Evolutionary conservation across 2,329 filamentous ascomycete species (phyloP), one percentile per base, ranked within the genome.

Genomic region (Fusarium napiforme): DNA sequence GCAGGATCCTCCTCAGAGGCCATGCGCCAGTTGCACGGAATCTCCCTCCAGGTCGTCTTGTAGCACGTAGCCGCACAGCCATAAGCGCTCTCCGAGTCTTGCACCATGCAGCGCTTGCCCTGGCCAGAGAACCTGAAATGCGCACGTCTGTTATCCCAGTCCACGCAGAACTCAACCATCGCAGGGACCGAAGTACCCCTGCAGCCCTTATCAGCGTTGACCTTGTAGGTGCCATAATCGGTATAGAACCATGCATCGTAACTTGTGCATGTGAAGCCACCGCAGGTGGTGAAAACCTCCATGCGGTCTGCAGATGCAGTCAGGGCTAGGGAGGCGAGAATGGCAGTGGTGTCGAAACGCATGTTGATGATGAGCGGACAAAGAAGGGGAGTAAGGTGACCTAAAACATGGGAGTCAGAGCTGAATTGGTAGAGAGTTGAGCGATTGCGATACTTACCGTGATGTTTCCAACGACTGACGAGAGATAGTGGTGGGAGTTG

Each of bases 101-200:
- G 21, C 6, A 18, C 12, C 21, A 63, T 23, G 10, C 58, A 63
- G 7, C 49, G 36, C 16, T 63, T 43, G 1, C 4, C 7, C 16
- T 66, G 42, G 2, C 43, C 28, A 9, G 26, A 28, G 23, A 49
- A 56, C 2, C 23, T 37, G 23, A 50, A 56, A 19, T 66, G 58
- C 4, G 14, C 40, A 5, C 47, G 39, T n/a, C 23, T 52, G 2
- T 34, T 28, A 9, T n/a, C 26, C 47, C 63, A 65, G 30, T 28
- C 47, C 4, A 64, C 37, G 18, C 56, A 46, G 39, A 64, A 46
- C 19, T 62, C 63, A 2, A 36, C 26, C 63, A 65, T 65, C 1
- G 15, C n/a, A 12, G 63, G 36, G 5, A 55, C 63, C 0, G 14
- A 14, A 16, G 63, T 55, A 4, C 28, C 34, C 30, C 57, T 19